Percentiles rank a stretch among this genome's conserved stretches.
phyloP scores from a whole-genome alignment of 176 grass and related monocot species.

The Sorghum bicolor region Sorghum_bicolor_NCBIv3 NC_012873.2:60958501-60959000 shows the following conservation, averaged over 20 bases:
- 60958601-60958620: constrained; percentile 11
- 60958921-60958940: constrained; percentile 40
- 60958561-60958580: neutral
- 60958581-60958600: neutral
- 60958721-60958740: neutral
- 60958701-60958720: neutral
- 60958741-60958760: neutral
- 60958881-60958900: constrained; percentile 23
- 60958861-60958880: constrained; percentile 26
- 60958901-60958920: constrained; percentile 54
- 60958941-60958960: constrained; percentile 5
- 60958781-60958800: constrained; percentile 38
- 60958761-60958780: constrained; percentile 30
- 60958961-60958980: constrained; percentile 34
- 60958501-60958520: neutral
- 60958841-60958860: constrained; percentile 11
- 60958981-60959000: too few species aligned
- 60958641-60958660: neutral
- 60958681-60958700: too few species aligned
- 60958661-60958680: neutral
- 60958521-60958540: neutral
- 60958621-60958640: constrained; percentile 1
- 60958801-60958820: constrained; percentile 43
- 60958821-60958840: constrained; percentile 27
- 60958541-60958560: too few species aligned